A percentile compares a stretch with the other conserved stretches of the same genome.
These are phyloP conservation scores for Verticillium isaacii DNA, from an alignment of 2,329 filamentous ascomycete genomes.

Conservation along the genomic window DNA sequence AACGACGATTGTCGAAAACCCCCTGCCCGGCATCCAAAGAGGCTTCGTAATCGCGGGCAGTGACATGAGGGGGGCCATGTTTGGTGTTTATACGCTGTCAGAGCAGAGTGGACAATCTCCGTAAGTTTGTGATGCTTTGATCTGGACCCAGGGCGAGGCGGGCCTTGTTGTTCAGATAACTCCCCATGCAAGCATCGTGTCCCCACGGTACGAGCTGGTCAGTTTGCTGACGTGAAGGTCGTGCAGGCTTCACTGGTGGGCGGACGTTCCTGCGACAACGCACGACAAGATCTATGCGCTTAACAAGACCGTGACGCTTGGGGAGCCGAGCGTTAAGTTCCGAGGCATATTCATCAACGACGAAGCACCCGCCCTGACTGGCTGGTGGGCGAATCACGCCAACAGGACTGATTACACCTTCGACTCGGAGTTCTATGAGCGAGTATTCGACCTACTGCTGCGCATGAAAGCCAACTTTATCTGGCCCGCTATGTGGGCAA, in stretches of 20 bases:
- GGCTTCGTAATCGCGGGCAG: constrained; percentile 54
- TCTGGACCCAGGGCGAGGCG: too few relatives aligned
- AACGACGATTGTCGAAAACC: constrained; percentile 41
- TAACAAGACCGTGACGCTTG: constrained; percentile 23
- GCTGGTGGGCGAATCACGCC: constrained; percentile 7
- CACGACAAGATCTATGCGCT: constrained; percentile 45
- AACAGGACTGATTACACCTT: constrained; percentile 5
- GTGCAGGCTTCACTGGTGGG: constrained; percentile 52
- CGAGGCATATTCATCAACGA: constrained; percentile 61
- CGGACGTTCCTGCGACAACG: constrained; percentile 46
- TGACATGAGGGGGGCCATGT: constrained; percentile 56
- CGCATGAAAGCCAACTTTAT: constrained; percentile 65
- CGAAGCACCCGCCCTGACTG: constrained; percentile 22
- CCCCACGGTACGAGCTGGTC: too few relatives aligned
- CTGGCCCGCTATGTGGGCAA: constrained; percentile 49
- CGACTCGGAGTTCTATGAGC: constrained; percentile 56
- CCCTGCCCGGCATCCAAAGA: constrained; percentile 31
- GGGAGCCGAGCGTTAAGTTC: constrained; percentile 53
- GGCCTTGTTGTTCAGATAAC: too few relatives aligned
- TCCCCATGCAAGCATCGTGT: too few relatives aligned
- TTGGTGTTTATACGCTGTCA: constrained; percentile 54
- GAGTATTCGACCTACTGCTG: constrained; percentile 64
- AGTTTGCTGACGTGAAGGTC: neutral
- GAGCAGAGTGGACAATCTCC: constrained; percentile 59
- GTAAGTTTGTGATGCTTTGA: constrained; percentile 9